Percentiles rank a stretch among this genome's conserved stretches.
Evolutionary conservation across 768 basidiomycete genomes (phyloP).

Genomic region (Suillus clintonianus): DNA sequence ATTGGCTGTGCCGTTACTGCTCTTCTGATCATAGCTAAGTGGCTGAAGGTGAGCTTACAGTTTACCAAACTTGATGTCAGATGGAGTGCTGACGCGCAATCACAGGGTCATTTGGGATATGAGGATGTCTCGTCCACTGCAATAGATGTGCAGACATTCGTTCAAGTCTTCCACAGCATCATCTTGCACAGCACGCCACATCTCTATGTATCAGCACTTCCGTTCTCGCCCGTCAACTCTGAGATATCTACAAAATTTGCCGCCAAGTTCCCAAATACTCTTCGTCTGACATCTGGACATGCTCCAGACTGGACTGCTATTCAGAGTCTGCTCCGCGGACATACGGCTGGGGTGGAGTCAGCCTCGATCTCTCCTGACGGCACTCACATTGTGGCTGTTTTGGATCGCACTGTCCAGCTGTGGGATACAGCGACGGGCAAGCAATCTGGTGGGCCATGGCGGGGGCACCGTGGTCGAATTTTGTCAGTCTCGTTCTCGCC

Average conservation of each 20-base stretch:
- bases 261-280: not conserved
- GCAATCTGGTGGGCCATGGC: too few species aligned
- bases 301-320: conserved; percentile 20
- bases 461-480: too few species aligned
- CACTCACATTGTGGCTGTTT: too few species aligned
- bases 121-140: not conserved
- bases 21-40: not conserved
- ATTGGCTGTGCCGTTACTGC: not conserved
- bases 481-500: too few species aligned
- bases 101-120: not conserved
- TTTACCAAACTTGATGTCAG: not conserved
- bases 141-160: conserved; percentile 13
- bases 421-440: too few species aligned
- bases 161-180: conserved; percentile 9
- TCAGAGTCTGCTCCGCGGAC: conserved; percentile 15
- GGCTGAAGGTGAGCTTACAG: not conserved
- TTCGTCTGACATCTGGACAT: not conserved
- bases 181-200: conserved; percentile 23
- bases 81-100: not conserved
- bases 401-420: too few species aligned
- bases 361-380: too few species aligned
- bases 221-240: conserved; percentile 26
- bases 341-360: too few species aligned
- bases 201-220: conserved; percentile 26
- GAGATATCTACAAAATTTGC: conserved; percentile 13